These are phyloP conservation scores for Penicillium polonicum DNA, from an alignment of 2,329 filamentous ascomycete genomes.

Conservation along the genomic window DNA sequence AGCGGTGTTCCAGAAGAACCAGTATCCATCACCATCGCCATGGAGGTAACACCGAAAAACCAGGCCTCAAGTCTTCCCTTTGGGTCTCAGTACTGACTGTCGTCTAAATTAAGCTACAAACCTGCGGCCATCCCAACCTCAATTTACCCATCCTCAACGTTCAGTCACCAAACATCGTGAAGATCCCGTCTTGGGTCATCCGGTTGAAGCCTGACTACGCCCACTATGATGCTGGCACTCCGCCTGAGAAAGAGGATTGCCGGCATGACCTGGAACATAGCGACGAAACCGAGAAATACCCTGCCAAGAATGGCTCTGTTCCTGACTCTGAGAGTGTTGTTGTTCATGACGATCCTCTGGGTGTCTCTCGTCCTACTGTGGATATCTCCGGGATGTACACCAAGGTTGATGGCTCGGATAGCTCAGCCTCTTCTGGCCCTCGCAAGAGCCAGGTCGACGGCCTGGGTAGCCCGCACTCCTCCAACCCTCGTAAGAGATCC, in stretches of 20 bases:
- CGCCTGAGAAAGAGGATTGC: background rate
- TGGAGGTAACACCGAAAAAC: constrained; percentile 29
- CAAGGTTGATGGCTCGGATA: background rate
- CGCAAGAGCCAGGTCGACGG: background rate
- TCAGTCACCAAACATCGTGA: background rate
- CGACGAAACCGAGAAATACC: background rate
- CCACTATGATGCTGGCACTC: background rate
- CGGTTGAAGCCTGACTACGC: background rate
- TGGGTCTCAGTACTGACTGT: background rate
- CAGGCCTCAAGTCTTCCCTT: background rate
- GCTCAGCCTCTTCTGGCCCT: background rate
- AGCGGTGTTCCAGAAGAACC: constrained; percentile 25
- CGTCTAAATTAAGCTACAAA: constrained; percentile 15
- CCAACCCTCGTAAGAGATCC: constrained; percentile 27
- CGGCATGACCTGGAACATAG: no score
- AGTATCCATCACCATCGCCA: constrained; percentile 26
- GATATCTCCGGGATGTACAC: background rate
- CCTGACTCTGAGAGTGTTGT: background rate
- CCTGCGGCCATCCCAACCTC: constrained; percentile 24
- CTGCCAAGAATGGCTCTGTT: background rate
- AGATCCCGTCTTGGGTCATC: background rate
- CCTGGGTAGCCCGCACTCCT: background rate
- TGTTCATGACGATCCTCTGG: background rate
- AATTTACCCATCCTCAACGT: constrained; percentile 25
- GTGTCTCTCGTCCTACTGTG: background rate